Evolutionary conservation across 139 green algal species (phyloP).

Genomic region (Diplosphaera chodatii): DNA sequence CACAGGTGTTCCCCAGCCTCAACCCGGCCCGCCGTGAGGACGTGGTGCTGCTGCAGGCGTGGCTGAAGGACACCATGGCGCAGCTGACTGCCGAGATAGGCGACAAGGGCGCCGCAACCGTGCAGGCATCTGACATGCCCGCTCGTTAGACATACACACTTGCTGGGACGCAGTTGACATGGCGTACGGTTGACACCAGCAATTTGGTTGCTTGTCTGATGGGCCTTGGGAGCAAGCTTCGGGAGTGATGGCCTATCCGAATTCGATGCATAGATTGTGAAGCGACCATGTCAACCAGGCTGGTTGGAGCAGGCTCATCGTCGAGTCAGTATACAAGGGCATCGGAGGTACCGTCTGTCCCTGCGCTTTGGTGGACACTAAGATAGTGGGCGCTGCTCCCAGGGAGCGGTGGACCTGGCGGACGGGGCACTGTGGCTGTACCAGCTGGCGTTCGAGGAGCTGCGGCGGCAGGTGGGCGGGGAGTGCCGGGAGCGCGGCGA

Average conservation of each 20-base stretch:
- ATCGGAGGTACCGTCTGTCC: background rate
- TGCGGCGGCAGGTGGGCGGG: slow-evolving; percentile 31
- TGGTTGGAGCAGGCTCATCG: too few species aligned
- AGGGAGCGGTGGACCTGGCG: slow-evolving; percentile 23
- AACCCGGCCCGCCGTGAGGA: slow-evolving; percentile 32
- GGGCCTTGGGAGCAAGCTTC: too few species aligned
- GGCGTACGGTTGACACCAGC: too few species aligned
- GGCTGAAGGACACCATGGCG: slow-evolving; percentile 43
- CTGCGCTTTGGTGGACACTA: background rate
- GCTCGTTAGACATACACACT: background rate
- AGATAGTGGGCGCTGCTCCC: too few species aligned
- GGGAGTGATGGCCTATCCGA: too few species aligned
- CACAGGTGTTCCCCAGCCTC: slow-evolving; percentile 16
- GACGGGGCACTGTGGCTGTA: slow-evolving; percentile 47
- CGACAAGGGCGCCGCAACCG: background rate
- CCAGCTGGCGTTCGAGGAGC: slow-evolving; percentile 43
- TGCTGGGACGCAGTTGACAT: background rate
- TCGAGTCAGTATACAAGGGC: background rate
- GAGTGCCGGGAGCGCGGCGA: slow-evolving; percentile 45
- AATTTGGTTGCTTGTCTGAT: too few species aligned
- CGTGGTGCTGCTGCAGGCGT: slow-evolving; percentile 31
- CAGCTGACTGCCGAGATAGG: slow-evolving; percentile 16
- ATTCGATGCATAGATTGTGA: too few species aligned
- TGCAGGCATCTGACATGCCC: too few species aligned
- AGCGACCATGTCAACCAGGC: too few species aligned